Evolutionary conservation across 768 basidiomycete genomes (phyloP).

Genomic region (Pleurotus eryngii): DNA sequence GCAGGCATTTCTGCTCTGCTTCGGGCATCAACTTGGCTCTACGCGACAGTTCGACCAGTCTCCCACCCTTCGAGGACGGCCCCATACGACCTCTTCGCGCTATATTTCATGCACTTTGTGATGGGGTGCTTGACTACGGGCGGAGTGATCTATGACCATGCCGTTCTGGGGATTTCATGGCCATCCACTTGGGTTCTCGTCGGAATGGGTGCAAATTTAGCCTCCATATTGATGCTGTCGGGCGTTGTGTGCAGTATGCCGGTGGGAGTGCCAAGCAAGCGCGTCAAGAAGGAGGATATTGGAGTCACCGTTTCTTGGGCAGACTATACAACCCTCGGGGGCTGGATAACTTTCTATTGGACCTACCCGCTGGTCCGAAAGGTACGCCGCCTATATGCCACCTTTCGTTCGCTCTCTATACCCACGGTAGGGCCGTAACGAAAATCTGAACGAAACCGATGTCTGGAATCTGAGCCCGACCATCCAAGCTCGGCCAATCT

Average conservation of each 20-base stretch:
- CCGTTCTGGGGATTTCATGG: conserved; percentile 38
- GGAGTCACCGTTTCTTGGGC: conserved; percentile 68
- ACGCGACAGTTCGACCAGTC: conserved; percentile 55
- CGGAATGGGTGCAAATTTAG: conserved; percentile 39
- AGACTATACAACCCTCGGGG: conserved; percentile 70
- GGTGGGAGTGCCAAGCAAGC: conserved; percentile 54
- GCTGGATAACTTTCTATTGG: conserved; percentile 75
- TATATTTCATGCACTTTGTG: conserved; percentile 50
- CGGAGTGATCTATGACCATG: conserved; percentile 49
- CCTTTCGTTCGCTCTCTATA: not conserved
- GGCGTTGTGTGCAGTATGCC: conserved; percentile 58
- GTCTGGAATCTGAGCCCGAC: conserved; percentile 72
- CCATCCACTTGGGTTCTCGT: conserved; percentile 29
- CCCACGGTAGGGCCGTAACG: conserved; percentile 35
- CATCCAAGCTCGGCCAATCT: conserved; percentile 63
- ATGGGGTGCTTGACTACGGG: conserved; percentile 48
- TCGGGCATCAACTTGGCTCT: conserved; percentile 61
- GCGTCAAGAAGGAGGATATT: conserved; percentile 53
- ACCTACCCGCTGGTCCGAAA: conserved; percentile 59
- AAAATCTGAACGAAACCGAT: conserved; percentile 66
- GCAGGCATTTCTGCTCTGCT: conserved; percentile 39
- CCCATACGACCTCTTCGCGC: conserved; percentile 58
- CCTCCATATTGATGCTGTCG: conserved; percentile 40
- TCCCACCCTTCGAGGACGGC: conserved; percentile 51
- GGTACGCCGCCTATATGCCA: conserved; percentile 21